Evolutionary conservation across 2,329 filamentous ascomycete genomes (phyloP), one percentile per base, ranked within the genome.

Genomic region (Fusarium guadeloupense): DNA sequence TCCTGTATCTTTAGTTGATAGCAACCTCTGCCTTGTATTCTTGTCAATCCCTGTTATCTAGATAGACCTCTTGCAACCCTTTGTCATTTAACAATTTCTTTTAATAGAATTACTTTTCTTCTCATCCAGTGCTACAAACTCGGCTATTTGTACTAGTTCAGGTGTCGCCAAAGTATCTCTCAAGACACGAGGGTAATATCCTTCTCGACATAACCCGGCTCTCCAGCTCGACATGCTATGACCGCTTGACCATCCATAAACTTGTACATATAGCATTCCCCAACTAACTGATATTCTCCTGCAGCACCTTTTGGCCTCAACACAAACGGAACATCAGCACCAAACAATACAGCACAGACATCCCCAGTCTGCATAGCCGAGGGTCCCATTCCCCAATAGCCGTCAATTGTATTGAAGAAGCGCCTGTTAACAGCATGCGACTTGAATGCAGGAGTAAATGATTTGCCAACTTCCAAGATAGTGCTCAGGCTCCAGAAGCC

Each of bases 181-280:
- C n/a, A 33, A 33, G 30, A 33, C 2, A 33, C 2, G n/a, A 17
- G 4, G n/a, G 23, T 25, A 25, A 49, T 26, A 28, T 42, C 28
- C 46, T 49, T 20, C 16, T 13, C 13, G 4, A 23, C 34, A 28
- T 16, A 35, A 14, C 25, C 28, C 10, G 16, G 13, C 17, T 21
- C 26, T 20, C 17, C 40, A 28, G 26, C 10, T 39, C 38, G 28
- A 30, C 47, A 43, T 21, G 23, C 21, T 17, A 20, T 19, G 6
- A 50, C 21, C 7, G 47, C 47, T 8, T 26, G n/a, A 7, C 46
- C 51, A 39, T 56, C 41, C 53, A 56, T 56, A 8, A 47, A 47
- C 16, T 17, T 20, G 4, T 56, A 54, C 48, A 56, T 56, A 3
- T 56, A 56, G 5, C 53, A 56, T 23, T 54, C 23, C 2, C 53